phyloP scores from a whole-genome alignment of 148 eudicot genomes.

The Arbutus unedo region DNA sequence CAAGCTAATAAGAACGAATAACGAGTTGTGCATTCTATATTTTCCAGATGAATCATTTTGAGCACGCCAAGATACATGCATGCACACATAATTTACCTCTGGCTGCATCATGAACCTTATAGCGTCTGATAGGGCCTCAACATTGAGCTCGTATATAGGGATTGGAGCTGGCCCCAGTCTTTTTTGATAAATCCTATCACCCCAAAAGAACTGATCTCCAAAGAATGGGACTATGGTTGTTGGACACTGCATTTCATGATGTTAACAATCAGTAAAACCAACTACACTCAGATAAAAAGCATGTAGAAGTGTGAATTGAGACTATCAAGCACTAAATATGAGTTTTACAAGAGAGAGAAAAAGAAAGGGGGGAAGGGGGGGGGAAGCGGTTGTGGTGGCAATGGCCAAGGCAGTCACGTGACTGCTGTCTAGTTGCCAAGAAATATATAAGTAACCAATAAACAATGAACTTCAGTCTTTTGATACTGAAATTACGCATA shows the following conservation, averaged over 20 bases:
- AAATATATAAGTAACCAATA: neutral
- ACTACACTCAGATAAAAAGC: neutral
- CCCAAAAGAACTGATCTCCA: constrained; percentile 99
- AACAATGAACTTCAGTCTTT: neutral
- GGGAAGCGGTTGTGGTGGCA: no score
- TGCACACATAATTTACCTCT: constrained; percentile 44
- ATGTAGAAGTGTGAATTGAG: neutral
- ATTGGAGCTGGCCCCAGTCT: constrained; percentile 94
- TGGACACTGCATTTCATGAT: constrained; percentile 67
- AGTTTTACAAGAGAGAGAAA: neutral
- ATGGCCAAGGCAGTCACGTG: neutral
- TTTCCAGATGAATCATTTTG: neutral
- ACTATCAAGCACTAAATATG: neutral
- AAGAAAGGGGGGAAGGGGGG: no score
- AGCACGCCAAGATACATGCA: neutral
- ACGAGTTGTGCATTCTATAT: neutral
- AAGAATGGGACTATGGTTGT: constrained; percentile 89
- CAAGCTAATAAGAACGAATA: neutral
- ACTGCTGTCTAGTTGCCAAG: neutral
- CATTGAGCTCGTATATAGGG: constrained; percentile 62
- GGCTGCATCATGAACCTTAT: constrained; percentile 81
- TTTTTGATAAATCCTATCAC: constrained; percentile 63
- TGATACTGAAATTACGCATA: neutral
- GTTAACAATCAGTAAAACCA: neutral
- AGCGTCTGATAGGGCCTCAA: constrained; percentile 68